phyloP scores from a whole-genome alignment of 2,329 filamentous ascomycete genomes.

The Aspergillus udagawae region DNA sequence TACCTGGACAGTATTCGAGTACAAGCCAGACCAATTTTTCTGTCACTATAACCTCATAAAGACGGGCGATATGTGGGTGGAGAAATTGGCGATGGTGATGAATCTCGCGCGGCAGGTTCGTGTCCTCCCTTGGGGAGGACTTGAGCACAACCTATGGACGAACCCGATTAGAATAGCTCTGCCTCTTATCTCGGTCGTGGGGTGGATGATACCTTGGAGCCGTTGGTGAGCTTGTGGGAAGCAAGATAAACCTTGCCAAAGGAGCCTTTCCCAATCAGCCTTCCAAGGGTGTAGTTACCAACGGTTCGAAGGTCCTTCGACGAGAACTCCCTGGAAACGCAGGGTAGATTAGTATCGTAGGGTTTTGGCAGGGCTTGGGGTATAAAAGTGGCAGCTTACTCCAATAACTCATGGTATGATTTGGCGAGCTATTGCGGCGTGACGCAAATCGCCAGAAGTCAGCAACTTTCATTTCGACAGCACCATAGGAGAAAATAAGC shows the following conservation, averaged over 20 bases:
- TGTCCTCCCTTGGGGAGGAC: constrained; percentile 91
- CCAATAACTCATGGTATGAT: constrained; percentile 93
- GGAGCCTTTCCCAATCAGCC: constrained; percentile 92
- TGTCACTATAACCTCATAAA: constrained; percentile 98
- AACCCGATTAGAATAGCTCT: constrained; percentile 1
- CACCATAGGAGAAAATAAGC: neutral
- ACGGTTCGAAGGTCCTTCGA: constrained; percentile 86
- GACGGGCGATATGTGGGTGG: constrained; percentile 90
- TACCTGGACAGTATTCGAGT: constrained; percentile 92
- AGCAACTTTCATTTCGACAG: constrained; percentile 12
- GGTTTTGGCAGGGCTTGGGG: neutral
- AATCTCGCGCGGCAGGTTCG: constrained; percentile 94
- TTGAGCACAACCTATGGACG: constrained; percentile 82
- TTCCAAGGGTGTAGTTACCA: constrained; percentile 89
- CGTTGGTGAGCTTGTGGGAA: constrained; percentile 95
- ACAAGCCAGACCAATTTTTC: constrained; percentile 94
- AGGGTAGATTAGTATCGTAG: neutral
- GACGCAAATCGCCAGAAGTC: constrained; percentile 9
- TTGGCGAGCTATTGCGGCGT: constrained; percentile 69
- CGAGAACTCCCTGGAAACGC: constrained; percentile 73
- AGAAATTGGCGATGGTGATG: constrained; percentile 98
- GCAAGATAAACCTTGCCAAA: constrained; percentile 98
- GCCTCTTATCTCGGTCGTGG: neutral
- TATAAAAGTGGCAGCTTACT: constrained; percentile 56
- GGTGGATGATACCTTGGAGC: constrained; percentile 68